Conservation (phyloP, 768 basidiomycete genomes). For the Tulasnella calospora region DNA sequence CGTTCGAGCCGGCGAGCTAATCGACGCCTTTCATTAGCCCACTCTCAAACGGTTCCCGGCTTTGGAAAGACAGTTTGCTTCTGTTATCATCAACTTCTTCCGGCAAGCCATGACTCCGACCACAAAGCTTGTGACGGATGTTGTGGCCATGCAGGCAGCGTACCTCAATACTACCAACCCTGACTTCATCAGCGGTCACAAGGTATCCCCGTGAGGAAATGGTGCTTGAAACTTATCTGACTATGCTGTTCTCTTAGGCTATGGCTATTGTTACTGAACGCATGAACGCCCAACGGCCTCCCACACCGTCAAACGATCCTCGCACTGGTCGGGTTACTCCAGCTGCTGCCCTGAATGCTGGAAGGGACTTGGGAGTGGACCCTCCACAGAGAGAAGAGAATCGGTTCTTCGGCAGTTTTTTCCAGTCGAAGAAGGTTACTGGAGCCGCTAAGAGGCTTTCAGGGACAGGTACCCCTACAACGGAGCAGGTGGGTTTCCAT, state of each 20-base stretch:
- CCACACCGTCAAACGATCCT: conserved; percentile 51
- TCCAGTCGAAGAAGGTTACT: conserved; percentile 36
- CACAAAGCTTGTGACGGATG: conserved; percentile 86
- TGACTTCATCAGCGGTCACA: conserved; percentile 96
- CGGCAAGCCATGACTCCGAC: conserved; percentile 91
- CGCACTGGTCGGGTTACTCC: conserved; percentile 61
- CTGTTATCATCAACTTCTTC: conserved; percentile 97
- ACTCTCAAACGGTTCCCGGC: conserved; percentile 95
- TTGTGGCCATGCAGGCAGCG: conserved; percentile 97
- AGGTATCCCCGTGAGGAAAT: conserved; percentile 40
- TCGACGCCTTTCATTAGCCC: conserved; percentile 51
- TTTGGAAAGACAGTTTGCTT: conserved; percentile 92
- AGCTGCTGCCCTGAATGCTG: conserved; percentile 72
- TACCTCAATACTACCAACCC: conserved; percentile 99
- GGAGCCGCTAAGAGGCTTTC: conserved; percentile 6
- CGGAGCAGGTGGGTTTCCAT: not conserved
- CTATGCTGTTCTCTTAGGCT: conserved; percentile 48
- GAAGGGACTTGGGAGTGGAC: conserved; percentile 90
- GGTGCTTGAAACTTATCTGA: not conserved
- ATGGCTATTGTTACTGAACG: conserved; percentile 83
- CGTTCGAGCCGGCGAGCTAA: not conserved
- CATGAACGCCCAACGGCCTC: conserved; percentile 69
- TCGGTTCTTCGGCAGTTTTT: conserved; percentile 97
- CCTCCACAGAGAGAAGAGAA: conserved; percentile 72
- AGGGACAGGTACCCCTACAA: not conserved